phyloP scores from a whole-genome alignment of 2,329 filamentous ascomycete genomes.

The Dendrostoma leiphaemia region DNA sequence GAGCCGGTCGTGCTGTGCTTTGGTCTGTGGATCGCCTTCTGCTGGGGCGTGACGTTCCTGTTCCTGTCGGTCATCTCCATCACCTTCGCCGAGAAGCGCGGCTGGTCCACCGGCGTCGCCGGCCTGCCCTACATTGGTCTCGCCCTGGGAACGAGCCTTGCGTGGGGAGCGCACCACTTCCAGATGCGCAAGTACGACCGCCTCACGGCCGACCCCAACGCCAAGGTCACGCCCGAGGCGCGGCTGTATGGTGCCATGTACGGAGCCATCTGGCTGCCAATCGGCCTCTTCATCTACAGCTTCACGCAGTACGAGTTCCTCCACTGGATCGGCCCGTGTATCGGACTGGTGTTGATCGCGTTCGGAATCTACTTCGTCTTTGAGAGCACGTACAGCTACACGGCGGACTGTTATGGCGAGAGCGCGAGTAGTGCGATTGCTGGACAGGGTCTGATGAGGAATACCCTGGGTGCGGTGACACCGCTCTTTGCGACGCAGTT shows the following conservation, averaged over 20 bases:
- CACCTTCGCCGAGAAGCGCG: slow-evolving; percentile 49
- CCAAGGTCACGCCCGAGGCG: slow-evolving; percentile 39
- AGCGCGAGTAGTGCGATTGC: slow-evolving; percentile 36
- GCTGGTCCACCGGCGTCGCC: slow-evolving; percentile 47
- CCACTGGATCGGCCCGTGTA: slow-evolving; percentile 46
- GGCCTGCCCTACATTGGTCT: slow-evolving; percentile 52
- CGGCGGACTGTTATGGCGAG: slow-evolving; percentile 51
- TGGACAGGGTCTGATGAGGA: slow-evolving; percentile 50
- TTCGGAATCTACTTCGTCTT: slow-evolving; percentile 52
- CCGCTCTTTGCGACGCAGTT: slow-evolving; percentile 51
- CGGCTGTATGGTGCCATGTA: slow-evolving; percentile 48
- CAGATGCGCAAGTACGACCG: slow-evolving; percentile 49
- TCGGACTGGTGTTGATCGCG: slow-evolving; percentile 47
- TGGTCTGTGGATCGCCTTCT: slow-evolving; percentile 18
- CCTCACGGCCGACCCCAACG: slow-evolving; percentile 33
- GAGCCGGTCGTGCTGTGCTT: slow-evolving; percentile 19
- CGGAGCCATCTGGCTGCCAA: slow-evolving; percentile 43
- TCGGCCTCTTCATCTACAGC: slow-evolving; percentile 51
- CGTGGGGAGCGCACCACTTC: slow-evolving; percentile 45
- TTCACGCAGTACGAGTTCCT: slow-evolving; percentile 51
- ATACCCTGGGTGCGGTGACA: slow-evolving; percentile 50
- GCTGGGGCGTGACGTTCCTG: slow-evolving; percentile 51
- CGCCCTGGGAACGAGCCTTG: slow-evolving; percentile 45
- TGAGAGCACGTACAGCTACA: slow-evolving; percentile 42
- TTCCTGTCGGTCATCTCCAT: slow-evolving; percentile 51